Conservation (phyloP, 805 yeast genomes). For the Komagataella mondaviorum region DNA sequence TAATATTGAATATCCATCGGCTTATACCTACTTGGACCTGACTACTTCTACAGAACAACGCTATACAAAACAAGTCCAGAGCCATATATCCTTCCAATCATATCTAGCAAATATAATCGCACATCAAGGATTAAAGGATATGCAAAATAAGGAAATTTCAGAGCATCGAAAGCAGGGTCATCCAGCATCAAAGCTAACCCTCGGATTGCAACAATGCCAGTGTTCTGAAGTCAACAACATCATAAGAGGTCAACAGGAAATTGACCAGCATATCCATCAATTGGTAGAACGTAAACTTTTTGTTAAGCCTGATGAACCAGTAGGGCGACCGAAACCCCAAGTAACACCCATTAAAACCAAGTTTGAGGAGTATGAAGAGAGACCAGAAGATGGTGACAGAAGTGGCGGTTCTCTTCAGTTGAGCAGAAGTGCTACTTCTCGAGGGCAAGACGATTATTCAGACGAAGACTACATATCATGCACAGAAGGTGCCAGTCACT, state of each 20-base stretch:
- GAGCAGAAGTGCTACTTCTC: background rate
- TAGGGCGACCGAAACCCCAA: background rate
- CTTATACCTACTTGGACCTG: background rate
- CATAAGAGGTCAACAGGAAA: background rate
- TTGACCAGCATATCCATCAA: background rate
- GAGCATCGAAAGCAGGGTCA: background rate
- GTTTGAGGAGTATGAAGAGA: background rate
- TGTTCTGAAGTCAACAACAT: background rate
- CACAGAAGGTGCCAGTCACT: constrained; percentile 2
- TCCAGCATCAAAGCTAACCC: constrained; percentile 1
- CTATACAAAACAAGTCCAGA: background rate
- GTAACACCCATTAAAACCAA: background rate
- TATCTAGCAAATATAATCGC: background rate
- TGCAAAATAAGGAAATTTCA: background rate
- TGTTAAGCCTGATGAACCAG: background rate
- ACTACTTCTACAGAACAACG: background rate
- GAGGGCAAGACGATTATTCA: background rate
- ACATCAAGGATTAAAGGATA: background rate
- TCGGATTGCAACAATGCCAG: background rate
- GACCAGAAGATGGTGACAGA: background rate
- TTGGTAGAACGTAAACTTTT: background rate
- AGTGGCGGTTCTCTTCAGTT: background rate
- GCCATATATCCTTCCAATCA: constrained; percentile 1
- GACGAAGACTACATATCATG: constrained; percentile 2
- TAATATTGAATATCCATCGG: background rate